Base-by-base conservation (phyloP, 2,329 filamentous ascomycete genomes). In the Alternaria atra region DNA sequence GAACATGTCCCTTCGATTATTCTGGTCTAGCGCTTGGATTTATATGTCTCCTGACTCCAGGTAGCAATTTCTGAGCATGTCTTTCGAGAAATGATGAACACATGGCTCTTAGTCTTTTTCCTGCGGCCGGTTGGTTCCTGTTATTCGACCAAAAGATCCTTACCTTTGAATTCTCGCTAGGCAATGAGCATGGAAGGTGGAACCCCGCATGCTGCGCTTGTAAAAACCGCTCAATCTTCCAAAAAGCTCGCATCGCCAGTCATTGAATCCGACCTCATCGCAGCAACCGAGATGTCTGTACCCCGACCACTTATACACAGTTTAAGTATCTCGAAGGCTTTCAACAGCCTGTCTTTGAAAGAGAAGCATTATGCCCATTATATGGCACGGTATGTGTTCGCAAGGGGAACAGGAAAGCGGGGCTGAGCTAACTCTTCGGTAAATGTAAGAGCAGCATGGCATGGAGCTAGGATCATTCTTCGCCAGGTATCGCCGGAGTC, bases 351-450 rank as follows among this genome's bases (percentile, higher is more conserved):
- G 23, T 44, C 42, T 44, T 44, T 44, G 42, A 44, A 44, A 29
- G 42, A 44, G 42, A 4, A 44, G 42, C 10, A 44, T 44, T 44
- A 44, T 44, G 42, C 42, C 42, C 42, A 44, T 44, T 27, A 44
- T 44, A 44, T 44, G 42, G 42, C 42, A 44, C 42, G 42, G 42
- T 44, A 44, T 44, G 42, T 44, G 42, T 44, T n/a, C n/a, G n/a
- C n/a, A n/a, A n/a, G n/a, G n/a, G n/a, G n/a, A n/a, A n/a, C n/a
- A n/a, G n/a, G n/a, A n/a, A n/a, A n/a, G n/a, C n/a, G n/a, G n/a
- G n/a, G n/a, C n/a, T n/a, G n/a, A n/a, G n/a, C n/a, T n/a, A n/a
- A n/a, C n/a, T n/a, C n/a, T n/a, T n/a, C n/a, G n/a, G n/a, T n/a
- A n/a, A n/a, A n/a, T n/a, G n/a, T n/a, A n/a, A n/a, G n/a, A n/a